phyloP scores from a whole-genome alignment of 2,329 filamentous ascomycete species.

The Phyllosticta citriasiana region DNA sequence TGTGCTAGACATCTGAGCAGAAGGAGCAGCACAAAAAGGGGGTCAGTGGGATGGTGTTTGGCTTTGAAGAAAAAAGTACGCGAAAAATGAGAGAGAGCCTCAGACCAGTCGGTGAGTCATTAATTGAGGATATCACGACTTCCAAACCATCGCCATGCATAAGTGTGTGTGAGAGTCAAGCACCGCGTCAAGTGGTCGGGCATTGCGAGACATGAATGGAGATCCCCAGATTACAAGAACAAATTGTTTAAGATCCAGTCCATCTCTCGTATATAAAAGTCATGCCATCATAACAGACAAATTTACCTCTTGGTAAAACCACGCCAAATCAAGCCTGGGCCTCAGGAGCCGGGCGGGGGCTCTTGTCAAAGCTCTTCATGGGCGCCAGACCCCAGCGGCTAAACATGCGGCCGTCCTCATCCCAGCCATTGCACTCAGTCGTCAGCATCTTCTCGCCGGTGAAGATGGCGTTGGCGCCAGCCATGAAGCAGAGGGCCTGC shows the following conservation, averaged over 20 bases:
- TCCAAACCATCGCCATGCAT: too few species aligned
- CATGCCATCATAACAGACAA: not conserved
- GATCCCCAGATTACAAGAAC: not conserved
- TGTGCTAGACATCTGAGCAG: too few species aligned
- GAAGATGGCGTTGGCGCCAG: slow-evolving; percentile 88
- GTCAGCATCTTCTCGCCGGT: slow-evolving; percentile 95
- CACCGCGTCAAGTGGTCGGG: too few species aligned
- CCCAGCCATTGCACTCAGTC: slow-evolving; percentile 83
- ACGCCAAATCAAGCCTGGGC: not conserved
- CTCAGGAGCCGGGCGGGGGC: slow-evolving; percentile 2
- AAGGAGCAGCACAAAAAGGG: too few species aligned
- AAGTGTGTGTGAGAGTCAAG: too few species aligned
- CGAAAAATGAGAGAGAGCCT: too few species aligned
- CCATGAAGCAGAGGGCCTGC: slow-evolving; percentile 81
- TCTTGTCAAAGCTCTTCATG: slow-evolving; percentile 43
- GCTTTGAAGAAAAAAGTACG: too few species aligned
- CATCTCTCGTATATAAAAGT: not conserved
- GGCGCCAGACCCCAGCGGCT: slow-evolving; percentile 69
- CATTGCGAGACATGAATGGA: too few species aligned
- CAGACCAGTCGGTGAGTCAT: too few species aligned
- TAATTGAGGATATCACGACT: too few species aligned
- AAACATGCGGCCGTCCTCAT: slow-evolving; percentile 79
- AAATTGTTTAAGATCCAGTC: not conserved
- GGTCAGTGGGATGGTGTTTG: too few species aligned
- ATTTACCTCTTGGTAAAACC: not conserved